Evolutionary conservation across 768 basidiomycete genomes (phyloP), one percentile per base, ranked within the genome.

Genomic region (Tubosaeta brunneosetosa): DNA sequence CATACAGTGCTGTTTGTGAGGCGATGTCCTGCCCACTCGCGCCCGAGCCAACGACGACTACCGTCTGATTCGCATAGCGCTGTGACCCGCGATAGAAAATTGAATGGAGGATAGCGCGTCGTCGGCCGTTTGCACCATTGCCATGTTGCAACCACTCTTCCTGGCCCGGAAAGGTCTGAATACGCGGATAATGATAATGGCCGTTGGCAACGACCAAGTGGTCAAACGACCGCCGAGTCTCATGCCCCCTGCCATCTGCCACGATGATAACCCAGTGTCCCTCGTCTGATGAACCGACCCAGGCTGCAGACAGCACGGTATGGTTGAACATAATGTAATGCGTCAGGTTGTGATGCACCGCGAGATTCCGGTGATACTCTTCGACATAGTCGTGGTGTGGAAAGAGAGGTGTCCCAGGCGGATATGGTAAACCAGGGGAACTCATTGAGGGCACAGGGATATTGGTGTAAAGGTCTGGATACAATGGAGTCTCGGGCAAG

Each of bases 151-250:
- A 60, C 82, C 83, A 84, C 6, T 67, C 68, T 2, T 78, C 72
- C 48, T 77, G 72, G 1, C 82, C 82, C 12, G 60, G 62, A 68
- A 77, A 82, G 6, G 58, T 55, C 6, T 75, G 75, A 2, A 74
- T 67, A 25, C 69, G 68, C 3, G 83, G 81, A 51, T 76, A 69
- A 55, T 80, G 81, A 51, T 82, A 77, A 53, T 79, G 78, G 5
- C 83, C 83, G n/a, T 67, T 74, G 22, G 79, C 80, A 32, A 81
- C 74, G 27, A 84, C 67, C 25, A 84, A 68, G 60, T 84, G 83
- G 55, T 83, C 76, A 58, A 78, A 79, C 3, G 49, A 52, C n/a
- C 57, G 61, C 4, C 61, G 58, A 9, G 45, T 61, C 34, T 61
- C 51, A 26, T 40, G 47, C 32, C 67, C 67, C 16, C 57, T 33